Conservation (phyloP, 1,139 yeast genomes). For the Yamadazyma pseudoaaseri region DNA sequence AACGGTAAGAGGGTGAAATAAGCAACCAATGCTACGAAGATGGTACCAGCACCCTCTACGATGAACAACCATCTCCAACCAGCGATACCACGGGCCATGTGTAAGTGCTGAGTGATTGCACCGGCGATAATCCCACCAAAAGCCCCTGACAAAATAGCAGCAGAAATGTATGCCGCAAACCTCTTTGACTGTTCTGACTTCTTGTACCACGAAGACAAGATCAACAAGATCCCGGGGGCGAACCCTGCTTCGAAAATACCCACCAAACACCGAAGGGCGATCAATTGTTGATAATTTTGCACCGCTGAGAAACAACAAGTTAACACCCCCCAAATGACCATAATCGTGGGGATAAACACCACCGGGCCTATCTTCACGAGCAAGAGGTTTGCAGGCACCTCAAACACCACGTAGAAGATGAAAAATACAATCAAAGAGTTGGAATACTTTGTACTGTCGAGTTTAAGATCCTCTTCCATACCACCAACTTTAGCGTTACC, state of each 20-base stretch:
- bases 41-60: constrained; percentile 32
- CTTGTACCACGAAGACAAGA: constrained; percentile 26
- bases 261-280: constrained; percentile 22
- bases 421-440: constrained; percentile 25
- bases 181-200: constrained; percentile 21
- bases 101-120: constrained; percentile 24
- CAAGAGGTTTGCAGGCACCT: constrained; percentile 29
- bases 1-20: constrained; percentile 16
- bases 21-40: constrained; percentile 26
- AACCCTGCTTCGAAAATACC: constrained; percentile 28
- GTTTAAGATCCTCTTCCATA: constrained; percentile 21
- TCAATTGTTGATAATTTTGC: constrained; percentile 17
- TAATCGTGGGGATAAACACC: constrained; percentile 25
- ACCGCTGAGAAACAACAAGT: constrained; percentile 21
- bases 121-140: constrained; percentile 16
- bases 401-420: constrained; percentile 24
- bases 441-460: constrained; percentile 25
- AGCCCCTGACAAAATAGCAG: constrained; percentile 21
- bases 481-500: constrained; percentile 26
- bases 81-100: constrained; percentile 19
- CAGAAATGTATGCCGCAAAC: constrained; percentile 20
- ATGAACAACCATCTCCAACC: constrained; percentile 41
- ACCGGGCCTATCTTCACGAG: constrained; percentile 28
- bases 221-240: constrained; percentile 21
- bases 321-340: constrained; percentile 23